These are phyloP conservation scores for Mucuna pruriens DNA, from an alignment of 306 rosid genomes.

Conservation along the genomic window DNA sequence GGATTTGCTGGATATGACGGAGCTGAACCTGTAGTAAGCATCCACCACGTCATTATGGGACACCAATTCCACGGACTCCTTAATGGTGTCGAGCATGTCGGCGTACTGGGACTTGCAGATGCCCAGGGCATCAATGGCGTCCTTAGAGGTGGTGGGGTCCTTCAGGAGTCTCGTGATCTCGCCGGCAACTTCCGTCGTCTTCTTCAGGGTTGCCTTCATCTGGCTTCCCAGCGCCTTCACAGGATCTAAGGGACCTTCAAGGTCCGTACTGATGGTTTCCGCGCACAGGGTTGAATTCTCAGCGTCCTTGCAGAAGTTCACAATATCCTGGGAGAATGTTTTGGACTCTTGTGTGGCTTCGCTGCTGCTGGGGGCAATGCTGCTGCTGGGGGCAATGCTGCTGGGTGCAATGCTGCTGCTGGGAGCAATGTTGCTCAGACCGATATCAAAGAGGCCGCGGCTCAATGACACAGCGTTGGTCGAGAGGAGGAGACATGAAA, in stretches of 20 bases:
- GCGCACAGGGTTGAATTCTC: constrained; percentile 24
- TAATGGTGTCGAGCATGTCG: not conserved
- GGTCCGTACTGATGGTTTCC: not conserved
- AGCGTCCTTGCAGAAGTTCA: not conserved
- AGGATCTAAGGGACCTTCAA: not conserved
- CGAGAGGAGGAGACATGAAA: constrained; percentile 36
- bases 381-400: no score
- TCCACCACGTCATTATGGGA: constrained; percentile 9
- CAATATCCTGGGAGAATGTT: not conserved
- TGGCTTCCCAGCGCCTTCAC: constrained; percentile 8
- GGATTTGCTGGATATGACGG: not conserved
- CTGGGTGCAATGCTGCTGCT: no score
- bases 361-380: not conserved
- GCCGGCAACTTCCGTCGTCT: not conserved
- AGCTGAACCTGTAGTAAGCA: constrained; percentile 21
- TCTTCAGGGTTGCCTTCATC: not conserved
- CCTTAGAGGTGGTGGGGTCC: not conserved
- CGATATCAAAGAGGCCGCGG: not conserved
- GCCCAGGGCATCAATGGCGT: not conserved
- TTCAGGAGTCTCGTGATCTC: not conserved
- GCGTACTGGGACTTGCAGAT: constrained; percentile 19
- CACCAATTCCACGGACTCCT: not conserved
- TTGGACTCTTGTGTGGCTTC: no score
- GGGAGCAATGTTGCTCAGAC: no score
- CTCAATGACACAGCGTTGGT: not conserved